Conservation (phyloP, 768 basidiomycete species). For the Auricularia sp. region DNA sequence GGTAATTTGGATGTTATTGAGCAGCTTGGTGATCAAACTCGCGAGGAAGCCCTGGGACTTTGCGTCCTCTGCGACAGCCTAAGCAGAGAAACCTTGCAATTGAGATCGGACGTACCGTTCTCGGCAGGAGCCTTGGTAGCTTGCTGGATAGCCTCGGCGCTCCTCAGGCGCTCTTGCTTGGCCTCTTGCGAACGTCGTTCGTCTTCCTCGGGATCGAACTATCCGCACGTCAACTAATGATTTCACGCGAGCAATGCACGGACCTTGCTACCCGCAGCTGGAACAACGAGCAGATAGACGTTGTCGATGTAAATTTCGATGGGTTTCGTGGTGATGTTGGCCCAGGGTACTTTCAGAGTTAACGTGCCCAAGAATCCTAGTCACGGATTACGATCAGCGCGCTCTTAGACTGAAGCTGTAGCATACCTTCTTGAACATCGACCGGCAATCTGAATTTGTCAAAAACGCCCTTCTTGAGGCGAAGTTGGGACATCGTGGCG, state of each 20-base stretch:
- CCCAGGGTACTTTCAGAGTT: constrained; percentile 79
- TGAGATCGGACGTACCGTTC: not conserved
- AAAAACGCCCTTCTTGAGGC: constrained; percentile 83
- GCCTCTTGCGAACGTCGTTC: constrained; percentile 69
- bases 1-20: constrained; percentile 94
- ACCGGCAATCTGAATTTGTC: constrained; percentile 94
- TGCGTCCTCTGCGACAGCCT: constrained; percentile 31
- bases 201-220: constrained; percentile 71
- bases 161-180: constrained; percentile 81
- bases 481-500: constrained; percentile 25
- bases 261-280: constrained; percentile 53
- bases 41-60: constrained; percentile 76
- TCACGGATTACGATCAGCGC: not conserved
- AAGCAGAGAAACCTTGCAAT: not conserved
- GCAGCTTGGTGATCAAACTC: constrained; percentile 76
- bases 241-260: not conserved
- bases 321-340: constrained; percentile 80
- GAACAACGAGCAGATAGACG: constrained; percentile 86
- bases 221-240: not conserved
- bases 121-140: not conserved
- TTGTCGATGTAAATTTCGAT: constrained; percentile 89
- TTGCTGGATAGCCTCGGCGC: constrained; percentile 70
- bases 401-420: not conserved
- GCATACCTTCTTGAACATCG: constrained; percentile 81
- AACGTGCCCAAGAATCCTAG: constrained; percentile 79